Conservation (phyloP, 306 rosid genomes). For the Canavalia gladiata region DNA sequence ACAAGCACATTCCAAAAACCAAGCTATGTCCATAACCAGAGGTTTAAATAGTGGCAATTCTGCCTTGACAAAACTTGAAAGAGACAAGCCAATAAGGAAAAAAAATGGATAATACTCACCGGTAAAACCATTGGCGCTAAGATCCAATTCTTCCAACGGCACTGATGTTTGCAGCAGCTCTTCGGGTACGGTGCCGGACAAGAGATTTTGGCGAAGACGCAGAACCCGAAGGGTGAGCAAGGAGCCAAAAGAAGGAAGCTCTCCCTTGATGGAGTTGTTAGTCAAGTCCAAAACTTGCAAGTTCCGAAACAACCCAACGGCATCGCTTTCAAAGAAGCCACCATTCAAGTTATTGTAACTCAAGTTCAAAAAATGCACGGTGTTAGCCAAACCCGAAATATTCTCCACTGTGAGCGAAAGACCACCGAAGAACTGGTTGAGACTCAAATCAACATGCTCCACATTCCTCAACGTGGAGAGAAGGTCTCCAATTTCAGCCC, state of each 20-base stretch:
- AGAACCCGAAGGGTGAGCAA: conserved; percentile 68
- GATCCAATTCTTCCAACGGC: conserved; percentile 79
- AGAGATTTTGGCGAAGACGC: conserved; percentile 64
- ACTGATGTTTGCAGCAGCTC: conserved; percentile 68
- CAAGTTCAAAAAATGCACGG: conserved; percentile 64
- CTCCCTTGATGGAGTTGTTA: conserved; percentile 70
- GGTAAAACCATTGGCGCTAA: conserved; percentile 82
- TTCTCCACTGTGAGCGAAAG: conserved; percentile 56
- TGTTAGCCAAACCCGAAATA: conserved; percentile 77
- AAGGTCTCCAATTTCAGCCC: conserved; percentile 71
- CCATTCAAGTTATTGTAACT: conserved; percentile 72
- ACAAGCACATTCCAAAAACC: conserved; percentile 5
- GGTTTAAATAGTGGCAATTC: conserved; percentile 15
- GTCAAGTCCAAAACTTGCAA: conserved; percentile 80
- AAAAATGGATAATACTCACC: conserved; percentile 56
- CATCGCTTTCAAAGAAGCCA: conserved; percentile 61
- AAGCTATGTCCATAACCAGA: conserved; percentile 1
- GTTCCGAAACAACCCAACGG: conserved; percentile 68
- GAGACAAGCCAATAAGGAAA: background rate
- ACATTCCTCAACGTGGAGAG: conserved; percentile 67
- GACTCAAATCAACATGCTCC: conserved; percentile 81
- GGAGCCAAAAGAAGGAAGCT: conserved; percentile 74
- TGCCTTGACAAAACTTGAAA: conserved; percentile 15
- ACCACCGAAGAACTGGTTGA: conserved; percentile 74
- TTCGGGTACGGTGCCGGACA: conserved; percentile 73